Evolutionary conservation across 805 yeast species (phyloP).

Genomic region (Starmerella apis): DNA sequence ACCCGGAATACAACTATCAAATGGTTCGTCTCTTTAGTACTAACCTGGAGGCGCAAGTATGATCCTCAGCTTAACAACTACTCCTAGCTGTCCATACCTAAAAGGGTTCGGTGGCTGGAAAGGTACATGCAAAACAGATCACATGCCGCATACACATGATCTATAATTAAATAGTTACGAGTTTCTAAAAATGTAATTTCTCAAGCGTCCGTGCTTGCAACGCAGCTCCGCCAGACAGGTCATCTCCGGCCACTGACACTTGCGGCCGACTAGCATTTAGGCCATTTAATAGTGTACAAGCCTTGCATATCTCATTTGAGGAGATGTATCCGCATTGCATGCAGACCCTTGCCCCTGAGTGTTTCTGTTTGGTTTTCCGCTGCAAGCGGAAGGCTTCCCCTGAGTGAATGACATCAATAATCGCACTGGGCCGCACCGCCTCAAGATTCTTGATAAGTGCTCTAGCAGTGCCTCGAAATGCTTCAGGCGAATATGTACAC

Average conservation of each 20-base stretch:
- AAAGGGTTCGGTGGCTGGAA: conserved; percentile 1
- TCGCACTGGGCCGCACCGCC: conserved; percentile 81
- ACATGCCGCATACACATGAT: not conserved
- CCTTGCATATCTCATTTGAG: conserved; percentile 81
- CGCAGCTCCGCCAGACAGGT: conserved; percentile 39
- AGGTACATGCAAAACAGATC: not conserved
- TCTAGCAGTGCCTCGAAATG: conserved; percentile 95
- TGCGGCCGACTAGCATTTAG: conserved; percentile 67
- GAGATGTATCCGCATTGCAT: conserved; percentile 87
- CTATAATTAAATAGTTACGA: not conserved
- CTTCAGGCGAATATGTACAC: conserved; percentile 97
- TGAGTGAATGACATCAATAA: conserved; percentile 84
- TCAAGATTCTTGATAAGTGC: conserved; percentile 83
- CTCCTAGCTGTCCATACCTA: not conserved
- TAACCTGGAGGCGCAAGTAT: not conserved
- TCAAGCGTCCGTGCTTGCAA: conserved; percentile 17
- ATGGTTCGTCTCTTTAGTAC: no score
- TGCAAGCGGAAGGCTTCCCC: conserved; percentile 48
- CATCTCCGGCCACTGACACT: conserved; percentile 54
- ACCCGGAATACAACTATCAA: no score
- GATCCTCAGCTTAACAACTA: not conserved
- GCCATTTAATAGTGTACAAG: conserved; percentile 79
- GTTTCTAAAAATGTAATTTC: conserved; percentile 43
- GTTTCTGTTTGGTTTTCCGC: conserved; percentile 17
- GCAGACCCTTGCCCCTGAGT: conserved; percentile 40